These are phyloP conservation scores for Penicillium dipodomyicola DNA, from an alignment of 495 filamentous ascomycete genomes.

Conservation along the genomic window DNA sequence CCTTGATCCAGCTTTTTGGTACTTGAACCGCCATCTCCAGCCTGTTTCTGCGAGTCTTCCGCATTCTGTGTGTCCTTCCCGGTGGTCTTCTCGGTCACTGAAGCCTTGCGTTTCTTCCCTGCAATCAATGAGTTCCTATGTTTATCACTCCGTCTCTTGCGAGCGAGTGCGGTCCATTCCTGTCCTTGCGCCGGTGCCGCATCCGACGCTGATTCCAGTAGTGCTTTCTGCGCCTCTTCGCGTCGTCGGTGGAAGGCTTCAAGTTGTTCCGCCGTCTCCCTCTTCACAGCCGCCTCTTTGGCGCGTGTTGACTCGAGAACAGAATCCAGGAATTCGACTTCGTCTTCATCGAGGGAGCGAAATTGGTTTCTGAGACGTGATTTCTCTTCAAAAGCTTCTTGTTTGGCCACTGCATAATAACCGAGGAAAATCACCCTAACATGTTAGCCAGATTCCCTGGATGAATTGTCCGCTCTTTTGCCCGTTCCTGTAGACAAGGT, in stretches of 20 bases:
- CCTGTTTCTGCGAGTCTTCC: slow-evolving; percentile 13
- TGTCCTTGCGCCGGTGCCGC: slow-evolving; percentile 40
- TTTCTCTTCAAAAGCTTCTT: slow-evolving; percentile 94
- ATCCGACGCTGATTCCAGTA: slow-evolving; percentile 40
- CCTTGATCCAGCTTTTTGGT: slow-evolving; percentile 3
- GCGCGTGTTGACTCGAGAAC: slow-evolving; percentile 65
- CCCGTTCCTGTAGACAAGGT: not conserved
- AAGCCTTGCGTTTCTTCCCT: slow-evolving; percentile 58
- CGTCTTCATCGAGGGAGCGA: slow-evolving; percentile 87
- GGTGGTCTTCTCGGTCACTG: slow-evolving; percentile 21
- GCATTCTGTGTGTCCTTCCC: slow-evolving; percentile 15
- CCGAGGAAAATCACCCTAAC: slow-evolving; percentile 18
- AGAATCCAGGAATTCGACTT: slow-evolving; percentile 86
- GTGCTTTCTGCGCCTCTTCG: slow-evolving; percentile 59
- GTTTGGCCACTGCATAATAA: slow-evolving; percentile 83
- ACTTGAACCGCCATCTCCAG: not conserved
- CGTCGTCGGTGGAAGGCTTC: slow-evolving; percentile 66
- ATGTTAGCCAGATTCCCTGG: slow-evolving; percentile 5
- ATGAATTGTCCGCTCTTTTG: not conserved
- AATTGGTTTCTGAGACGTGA: slow-evolving; percentile 89
- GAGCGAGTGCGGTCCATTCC: slow-evolving; percentile 51
- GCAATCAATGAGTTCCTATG: slow-evolving; percentile 54
- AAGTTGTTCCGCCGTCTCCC: slow-evolving; percentile 72
- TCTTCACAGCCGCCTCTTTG: slow-evolving; percentile 71
- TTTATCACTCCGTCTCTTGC: slow-evolving; percentile 60